Base-by-base conservation (phyloP, 140 eudicot genomes). In the Bidens hawaiensis region DNA sequence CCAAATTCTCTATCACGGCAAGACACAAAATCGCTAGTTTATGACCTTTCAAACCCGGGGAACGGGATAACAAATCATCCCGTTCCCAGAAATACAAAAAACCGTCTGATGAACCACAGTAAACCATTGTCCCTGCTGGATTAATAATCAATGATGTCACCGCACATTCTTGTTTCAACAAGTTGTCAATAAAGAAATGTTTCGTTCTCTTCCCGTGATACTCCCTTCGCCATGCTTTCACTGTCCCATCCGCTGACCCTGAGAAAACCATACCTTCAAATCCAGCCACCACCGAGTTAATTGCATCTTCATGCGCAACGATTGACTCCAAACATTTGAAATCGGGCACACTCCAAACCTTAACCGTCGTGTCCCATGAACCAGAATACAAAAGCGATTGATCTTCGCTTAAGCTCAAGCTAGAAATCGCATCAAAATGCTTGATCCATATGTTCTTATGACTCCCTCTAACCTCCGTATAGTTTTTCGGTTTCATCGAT, bases 161-260 rank as follows among this genome's bases (percentile, higher is more conserved):
- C 0, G 96, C 96, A 4, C 84, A 81, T 70, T 87, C 94, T 26
- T 87, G 96, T 28, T 87, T 84, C 30, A 87, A 49, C 18, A 87
- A 26, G 4, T 79, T 78, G 16, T 79, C 89, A 14, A 86, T 76
- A 21, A 84, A 83, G 26, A 71, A 79, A 26, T 87, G 96, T n/a
- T 83, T 84, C 7, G 96, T 87, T 51, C 89, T 70, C 43, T 87
- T 87, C 40, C 89, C 94, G 27, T 87, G 83, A 33, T 68, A 48
- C 59, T 87, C 96, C 46, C 89, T 53, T 12, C 86, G 50, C 96
- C 96, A 87, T 0, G 74, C 83, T 28, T 87, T 87, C 6, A 87
- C 88, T 0, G 82, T 75, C 2, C 96, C 96, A 12, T 87, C 96
- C 0, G 94, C 96, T 0, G 96, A 87, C 12, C 96, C 96, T 0